These are phyloP conservation scores for Lentinula boryana DNA, from an alignment of 768 basidiomycete genomes.

Conservation along the genomic window DNA sequence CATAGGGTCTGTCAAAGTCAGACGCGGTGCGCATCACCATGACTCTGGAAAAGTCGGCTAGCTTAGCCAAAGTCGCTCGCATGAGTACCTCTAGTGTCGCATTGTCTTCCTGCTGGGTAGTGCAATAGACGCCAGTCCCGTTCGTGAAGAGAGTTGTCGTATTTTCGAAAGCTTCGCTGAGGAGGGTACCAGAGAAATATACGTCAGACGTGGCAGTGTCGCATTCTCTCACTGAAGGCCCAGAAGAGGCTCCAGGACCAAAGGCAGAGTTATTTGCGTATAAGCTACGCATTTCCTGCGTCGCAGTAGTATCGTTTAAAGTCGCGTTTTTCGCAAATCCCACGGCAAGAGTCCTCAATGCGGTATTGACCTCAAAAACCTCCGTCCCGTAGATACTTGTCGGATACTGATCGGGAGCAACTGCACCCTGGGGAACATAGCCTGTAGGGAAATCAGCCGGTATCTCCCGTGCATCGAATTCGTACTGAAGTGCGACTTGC, in stretches of 20 bases:
- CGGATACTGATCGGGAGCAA: slow-evolving; percentile 9
- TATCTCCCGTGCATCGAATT: slow-evolving; percentile 30
- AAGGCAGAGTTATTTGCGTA: slow-evolving; percentile 13
- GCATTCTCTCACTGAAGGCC: slow-evolving; percentile 17
- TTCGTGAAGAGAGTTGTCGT: slow-evolving; percentile 22
- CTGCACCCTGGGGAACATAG: slow-evolving; percentile 16
- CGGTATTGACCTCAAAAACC: slow-evolving; percentile 30
- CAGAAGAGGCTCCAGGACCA: slow-evolving; percentile 18
- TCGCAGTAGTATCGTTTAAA: slow-evolving; percentile 10
- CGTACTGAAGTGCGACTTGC: slow-evolving; percentile 26
- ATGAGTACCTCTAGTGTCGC: slow-evolving; percentile 30
- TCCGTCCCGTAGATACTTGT: slow-evolving; percentile 17
- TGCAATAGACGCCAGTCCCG: slow-evolving; percentile 23
- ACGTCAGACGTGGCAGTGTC: slow-evolving; percentile 25
- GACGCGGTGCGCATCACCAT: slow-evolving; percentile 30
- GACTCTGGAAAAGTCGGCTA: slow-evolving; percentile 30
- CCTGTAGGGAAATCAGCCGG: slow-evolving; percentile 27
- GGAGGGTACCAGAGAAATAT: slow-evolving; percentile 24
- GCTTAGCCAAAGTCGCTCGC: slow-evolving; percentile 23
- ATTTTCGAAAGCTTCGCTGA: slow-evolving; percentile 25
- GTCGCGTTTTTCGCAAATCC: slow-evolving; percentile 19
- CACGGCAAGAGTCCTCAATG: slow-evolving; percentile 16
- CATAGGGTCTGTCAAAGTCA: slow-evolving; percentile 23
- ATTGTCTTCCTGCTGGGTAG: slow-evolving; percentile 35
- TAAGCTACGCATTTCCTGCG: slow-evolving; percentile 13